phyloP scores from a whole-genome alignment of 306 rosid genomes.

The Prunus mume region DNA sequence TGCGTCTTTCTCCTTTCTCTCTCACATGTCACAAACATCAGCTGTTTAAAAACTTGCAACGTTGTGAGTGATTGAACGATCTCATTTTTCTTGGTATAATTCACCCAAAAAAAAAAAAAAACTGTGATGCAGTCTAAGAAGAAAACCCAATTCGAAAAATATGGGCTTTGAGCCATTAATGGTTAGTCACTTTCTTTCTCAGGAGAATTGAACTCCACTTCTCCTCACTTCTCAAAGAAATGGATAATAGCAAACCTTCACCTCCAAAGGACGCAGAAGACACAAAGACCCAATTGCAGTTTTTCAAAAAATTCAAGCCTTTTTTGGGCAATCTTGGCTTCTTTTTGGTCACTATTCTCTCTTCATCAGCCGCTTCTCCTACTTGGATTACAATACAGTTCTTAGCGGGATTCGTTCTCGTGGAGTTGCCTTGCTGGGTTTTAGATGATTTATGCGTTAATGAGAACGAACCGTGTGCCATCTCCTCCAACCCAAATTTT shows the following conservation, averaged over 20 bases:
- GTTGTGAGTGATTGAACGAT: not conserved
- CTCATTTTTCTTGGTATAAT: not conserved
- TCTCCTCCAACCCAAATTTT: too few relatives aligned
- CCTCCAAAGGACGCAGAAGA: slow-evolving; percentile 17
- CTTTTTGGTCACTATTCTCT: slow-evolving; percentile 42
- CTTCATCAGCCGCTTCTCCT: slow-evolving; percentile 50
- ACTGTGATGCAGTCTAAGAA: not conserved
- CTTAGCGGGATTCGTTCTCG: slow-evolving; percentile 29
- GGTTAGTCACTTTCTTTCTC: slow-evolving; percentile 2
- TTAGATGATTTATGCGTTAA: too few relatives aligned
- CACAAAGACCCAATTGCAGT: slow-evolving; percentile 42
- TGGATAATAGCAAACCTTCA: slow-evolving; percentile 39
- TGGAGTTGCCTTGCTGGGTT: slow-evolving; percentile 18
- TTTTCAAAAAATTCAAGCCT: slow-evolving; percentile 57
- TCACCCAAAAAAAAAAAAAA: not conserved
- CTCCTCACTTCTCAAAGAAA: slow-evolving; percentile 22
- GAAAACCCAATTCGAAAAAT: slow-evolving; percentile 2
- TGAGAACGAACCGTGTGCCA: too few relatives aligned
- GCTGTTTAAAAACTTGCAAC: not conserved
- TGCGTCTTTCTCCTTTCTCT: not conserved
- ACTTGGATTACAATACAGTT: slow-evolving; percentile 43
- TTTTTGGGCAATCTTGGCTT: slow-evolving; percentile 43
- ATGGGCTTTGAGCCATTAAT: slow-evolving; percentile 16
- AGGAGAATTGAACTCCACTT: not conserved
- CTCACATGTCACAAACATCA: not conserved